Percentiles rank a stretch among this genome's conserved stretches.
These are phyloP conservation scores for Lipomyces lipofer DNA, from an alignment of 805 yeast species.

Conservation along the genomic window DNA sequence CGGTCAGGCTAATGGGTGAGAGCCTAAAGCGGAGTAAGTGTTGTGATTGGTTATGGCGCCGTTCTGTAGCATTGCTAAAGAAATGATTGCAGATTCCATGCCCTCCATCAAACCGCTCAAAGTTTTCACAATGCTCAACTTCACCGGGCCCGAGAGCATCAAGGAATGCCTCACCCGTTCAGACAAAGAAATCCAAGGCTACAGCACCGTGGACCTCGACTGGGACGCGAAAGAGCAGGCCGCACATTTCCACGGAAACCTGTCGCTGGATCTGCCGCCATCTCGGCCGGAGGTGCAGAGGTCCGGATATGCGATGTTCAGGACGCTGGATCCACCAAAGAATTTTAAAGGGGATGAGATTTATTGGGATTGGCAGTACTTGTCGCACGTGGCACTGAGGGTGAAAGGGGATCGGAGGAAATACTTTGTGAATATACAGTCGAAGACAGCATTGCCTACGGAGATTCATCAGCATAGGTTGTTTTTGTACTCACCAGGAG, in stretches of 20 bases:
- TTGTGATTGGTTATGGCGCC: neutral
- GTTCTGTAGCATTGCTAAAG: neutral
- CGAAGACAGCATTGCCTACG: slow-evolving; percentile 73
- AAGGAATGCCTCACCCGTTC: slow-evolving; percentile 58
- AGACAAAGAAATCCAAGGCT: slow-evolving; percentile 79
- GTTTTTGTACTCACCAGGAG: slow-evolving; percentile 66
- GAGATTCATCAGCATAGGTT: slow-evolving; percentile 82
- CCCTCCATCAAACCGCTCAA: slow-evolving; percentile 20
- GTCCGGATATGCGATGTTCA: slow-evolving; percentile 79
- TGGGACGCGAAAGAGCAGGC: slow-evolving; percentile 44
- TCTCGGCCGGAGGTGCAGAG: slow-evolving; percentile 63
- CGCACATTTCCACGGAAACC: slow-evolving; percentile 71
- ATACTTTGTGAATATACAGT: slow-evolving; percentile 77
- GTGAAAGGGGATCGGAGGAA: slow-evolving; percentile 47
- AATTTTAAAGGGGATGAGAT: slow-evolving; percentile 42
- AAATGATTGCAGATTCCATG: slow-evolving; percentile 3
- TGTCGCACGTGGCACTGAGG: slow-evolving; percentile 58
- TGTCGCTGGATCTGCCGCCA: slow-evolving; percentile 65
- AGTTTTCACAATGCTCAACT: slow-evolving; percentile 55
- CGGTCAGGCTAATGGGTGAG: neutral
- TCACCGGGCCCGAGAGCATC: slow-evolving; percentile 53
- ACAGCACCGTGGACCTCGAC: slow-evolving; percentile 60
- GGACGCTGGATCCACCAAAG: slow-evolving; percentile 65
- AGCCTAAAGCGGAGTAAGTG: neutral
- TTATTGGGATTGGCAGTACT: slow-evolving; percentile 72